These are phyloP conservation scores for Fraxinus angustifolia DNA, from an alignment of 305 asterid species.

Conservation along the genomic window DNA sequence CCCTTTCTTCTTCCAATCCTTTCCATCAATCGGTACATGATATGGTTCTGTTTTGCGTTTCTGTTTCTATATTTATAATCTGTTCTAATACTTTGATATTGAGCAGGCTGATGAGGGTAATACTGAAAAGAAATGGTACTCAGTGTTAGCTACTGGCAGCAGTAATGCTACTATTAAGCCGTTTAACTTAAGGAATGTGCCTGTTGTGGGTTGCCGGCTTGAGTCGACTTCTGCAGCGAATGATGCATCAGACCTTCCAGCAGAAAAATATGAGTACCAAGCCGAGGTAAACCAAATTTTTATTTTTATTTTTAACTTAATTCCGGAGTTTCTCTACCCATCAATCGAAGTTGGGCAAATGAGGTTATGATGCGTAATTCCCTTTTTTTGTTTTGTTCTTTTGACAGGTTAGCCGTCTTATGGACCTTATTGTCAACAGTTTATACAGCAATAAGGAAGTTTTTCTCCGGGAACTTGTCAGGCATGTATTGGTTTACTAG, in stretches of 20 bases:
- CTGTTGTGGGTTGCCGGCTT: conserved; percentile 38
- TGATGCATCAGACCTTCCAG: conserved; percentile 44
- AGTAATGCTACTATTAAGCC: conserved; percentile 18
- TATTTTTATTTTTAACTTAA: no score
- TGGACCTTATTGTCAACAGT: conserved; percentile 97
- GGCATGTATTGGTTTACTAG: conserved; percentile 38
- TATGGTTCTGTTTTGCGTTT: neutral
- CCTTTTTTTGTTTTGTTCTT: neutral
- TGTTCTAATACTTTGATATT: conserved; percentile 14
- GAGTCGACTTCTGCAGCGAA: conserved; percentile 80
- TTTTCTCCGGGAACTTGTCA: conserved; percentile 93
- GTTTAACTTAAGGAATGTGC: conserved; percentile 30
- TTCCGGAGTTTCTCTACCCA: neutral
- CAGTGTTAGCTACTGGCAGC: conserved; percentile 43
- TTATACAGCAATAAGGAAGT: conserved; percentile 95
- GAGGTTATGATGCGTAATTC: neutral
- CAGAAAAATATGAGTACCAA: conserved; percentile 85
- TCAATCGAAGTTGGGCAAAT: neutral
- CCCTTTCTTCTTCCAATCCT: conserved; percentile 37
- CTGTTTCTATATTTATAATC: conserved; percentile 13
- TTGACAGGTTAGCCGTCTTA: conserved; percentile 91
- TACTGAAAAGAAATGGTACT: conserved; percentile 45
- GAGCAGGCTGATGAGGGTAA: conserved; percentile 45
- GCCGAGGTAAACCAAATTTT: conserved; percentile 66
- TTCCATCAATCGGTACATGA: conserved; percentile 37